Evolutionary conservation across 2,329 filamentous ascomycete species (phyloP).

Genomic region (Parasarocladium wereldwijsianum): DNA sequence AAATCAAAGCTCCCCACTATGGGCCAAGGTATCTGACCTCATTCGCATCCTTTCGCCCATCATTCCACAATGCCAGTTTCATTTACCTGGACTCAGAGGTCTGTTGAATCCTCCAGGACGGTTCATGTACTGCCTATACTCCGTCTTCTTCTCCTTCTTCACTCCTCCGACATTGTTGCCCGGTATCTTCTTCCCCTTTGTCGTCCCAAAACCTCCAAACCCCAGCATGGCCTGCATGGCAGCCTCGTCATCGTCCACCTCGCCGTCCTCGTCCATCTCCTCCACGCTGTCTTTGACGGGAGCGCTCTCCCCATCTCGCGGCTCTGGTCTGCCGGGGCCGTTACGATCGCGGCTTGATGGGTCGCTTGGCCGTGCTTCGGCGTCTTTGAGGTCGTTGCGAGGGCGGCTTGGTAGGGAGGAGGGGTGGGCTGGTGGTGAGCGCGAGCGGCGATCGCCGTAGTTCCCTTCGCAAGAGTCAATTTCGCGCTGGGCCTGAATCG

Average conservation of each 20-base stretch:
- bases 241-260: conserved; percentile 52
- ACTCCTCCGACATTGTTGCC: conserved; percentile 78
- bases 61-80: neutral
- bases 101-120: conserved; percentile 69
- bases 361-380: neutral
- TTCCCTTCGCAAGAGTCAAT: neutral
- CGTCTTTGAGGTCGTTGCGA: neutral
- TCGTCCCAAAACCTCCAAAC: conserved; percentile 71
- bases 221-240: conserved; percentile 82
- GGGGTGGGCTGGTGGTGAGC: neutral
- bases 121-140: conserved; percentile 97
- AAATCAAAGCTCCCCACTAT: too few species aligned
- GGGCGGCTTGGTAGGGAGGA: conserved; percentile 3
- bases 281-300: conserved; percentile 10
- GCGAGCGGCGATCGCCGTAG: neutral
- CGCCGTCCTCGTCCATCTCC: conserved; percentile 16
- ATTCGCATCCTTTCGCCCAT: too few species aligned
- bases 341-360: conserved; percentile 7
- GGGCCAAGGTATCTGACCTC: too few species aligned
- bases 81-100: conserved; percentile 46
- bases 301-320: conserved; percentile 5
- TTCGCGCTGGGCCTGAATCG: neutral
- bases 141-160: conserved; percentile 82
- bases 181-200: conserved; percentile 75
- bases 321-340: conserved; percentile 1